Evolutionary conservation across 1,284 basidiomycete species (phyloP).

Genomic region (Ganoderma sinense): DNA sequence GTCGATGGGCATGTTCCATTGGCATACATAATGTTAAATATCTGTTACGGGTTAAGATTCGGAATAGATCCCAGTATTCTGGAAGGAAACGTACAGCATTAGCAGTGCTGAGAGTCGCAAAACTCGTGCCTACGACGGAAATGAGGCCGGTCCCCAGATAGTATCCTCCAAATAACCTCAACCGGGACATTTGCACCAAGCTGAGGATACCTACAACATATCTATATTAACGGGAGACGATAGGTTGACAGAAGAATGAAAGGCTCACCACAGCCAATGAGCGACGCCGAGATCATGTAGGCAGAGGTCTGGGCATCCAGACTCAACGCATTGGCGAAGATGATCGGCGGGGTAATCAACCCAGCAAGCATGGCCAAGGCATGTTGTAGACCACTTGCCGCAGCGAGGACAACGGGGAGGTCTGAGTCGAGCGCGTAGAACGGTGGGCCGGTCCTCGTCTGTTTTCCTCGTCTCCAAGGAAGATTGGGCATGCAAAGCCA

Average conservation of each 20-base stretch:
- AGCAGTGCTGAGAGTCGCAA: conserved; percentile 82
- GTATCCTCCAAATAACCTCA: conserved; percentile 66
- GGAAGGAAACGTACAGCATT: conserved; percentile 55
- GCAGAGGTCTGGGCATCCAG: conserved; percentile 65
- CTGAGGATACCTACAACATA: conserved; percentile 68
- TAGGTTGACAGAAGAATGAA: conserved; percentile 9
- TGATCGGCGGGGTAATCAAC: conserved; percentile 71
- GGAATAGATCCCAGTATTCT: not conserved
- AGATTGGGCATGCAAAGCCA: conserved; percentile 75
- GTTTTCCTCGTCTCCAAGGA: conserved; percentile 52
- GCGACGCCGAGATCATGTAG: conserved; percentile 84
- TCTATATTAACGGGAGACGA: not conserved
- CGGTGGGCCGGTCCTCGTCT: conserved; percentile 56
- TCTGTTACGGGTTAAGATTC: conserved; percentile 38
- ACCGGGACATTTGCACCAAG: conserved; percentile 77
- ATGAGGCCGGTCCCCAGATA: conserved; percentile 83
- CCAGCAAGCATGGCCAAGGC: conserved; percentile 86
- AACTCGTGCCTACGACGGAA: conserved; percentile 87
- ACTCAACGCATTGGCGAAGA: conserved; percentile 72
- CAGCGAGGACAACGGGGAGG: conserved; percentile 73
- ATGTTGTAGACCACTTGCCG: conserved; percentile 78
- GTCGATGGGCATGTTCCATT: conserved; percentile 80
- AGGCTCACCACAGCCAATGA: conserved; percentile 76
- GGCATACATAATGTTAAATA: conserved; percentile 77
- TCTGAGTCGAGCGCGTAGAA: conserved; percentile 79